Evolutionary conservation across 371 early-diverging fungal species (phyloP), one percentile per base, ranked within the genome.

Genomic region (Zopfochytrium polystomum): DNA sequence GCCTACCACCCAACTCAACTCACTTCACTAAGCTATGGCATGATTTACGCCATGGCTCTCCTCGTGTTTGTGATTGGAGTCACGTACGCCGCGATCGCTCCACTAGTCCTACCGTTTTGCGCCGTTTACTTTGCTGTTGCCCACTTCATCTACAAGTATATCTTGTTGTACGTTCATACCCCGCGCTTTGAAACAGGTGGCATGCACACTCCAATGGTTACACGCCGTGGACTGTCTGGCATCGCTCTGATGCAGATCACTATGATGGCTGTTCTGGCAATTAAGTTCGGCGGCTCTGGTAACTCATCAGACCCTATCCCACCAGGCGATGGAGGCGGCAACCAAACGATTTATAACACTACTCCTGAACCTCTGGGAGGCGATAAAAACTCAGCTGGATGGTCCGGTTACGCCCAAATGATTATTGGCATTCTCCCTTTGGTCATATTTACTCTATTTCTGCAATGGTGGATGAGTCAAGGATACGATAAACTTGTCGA

Each of bases 81-180:
- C 33, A 85, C 89, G 0, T 96, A 96, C 73, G 86, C 91, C 23
- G 85, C 85, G 20, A 88, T 94, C 33, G 86, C 90, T 53, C 96
- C 96, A 0, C 65, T 95, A 15, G 88, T 93, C 31, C 73, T 93
- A 20, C 72, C 88, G 4, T 88, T 92, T 65, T 88, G 88, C 1
- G 63, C 85, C 2, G 60, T 89, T 2, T 95, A 90, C 68, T 96
- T 85, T 72, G 70, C 75, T 0, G 67, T 90, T 27, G 90, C 88
- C 0, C 79, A 86, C 32, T 70, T 87, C 9, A 83, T 90, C 2
- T 90, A 85, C 75, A 90, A 92, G 68, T 78, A 78, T 52, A 35
- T 73, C 42, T 60, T 74, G 3, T 52, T 75, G 52, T 92, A 89
- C 67, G 87, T 90, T n/a, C 91, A 93, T 63, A 80, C 92, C 38